phyloP scores from a whole-genome alignment of 148 eudicot genomes.

The Mesembryanthemum crystallinum region DNA sequence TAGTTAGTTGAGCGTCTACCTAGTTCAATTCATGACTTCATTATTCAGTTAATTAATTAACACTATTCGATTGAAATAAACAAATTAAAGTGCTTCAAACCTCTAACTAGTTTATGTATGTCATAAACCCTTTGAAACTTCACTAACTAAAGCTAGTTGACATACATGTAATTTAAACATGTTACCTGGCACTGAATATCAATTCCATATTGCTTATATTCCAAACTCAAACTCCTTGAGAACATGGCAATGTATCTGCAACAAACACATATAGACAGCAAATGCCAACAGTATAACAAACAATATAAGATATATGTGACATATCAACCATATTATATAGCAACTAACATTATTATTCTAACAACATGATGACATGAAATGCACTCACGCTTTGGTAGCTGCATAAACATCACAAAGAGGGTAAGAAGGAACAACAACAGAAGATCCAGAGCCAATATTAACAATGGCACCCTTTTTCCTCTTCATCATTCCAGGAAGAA shows the following conservation, averaged over 20 bases:
- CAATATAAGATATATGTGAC: too few species aligned
- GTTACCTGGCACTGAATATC: constrained; percentile 73
- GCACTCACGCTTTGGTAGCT: constrained; percentile 26
- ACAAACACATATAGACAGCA: background rate
- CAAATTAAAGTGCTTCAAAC: too few species aligned
- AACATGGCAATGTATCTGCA: constrained; percentile 51
- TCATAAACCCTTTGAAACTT: too few species aligned
- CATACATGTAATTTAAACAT: background rate
- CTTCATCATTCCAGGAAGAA: constrained; percentile 53
- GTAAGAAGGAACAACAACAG: constrained; percentile 53
- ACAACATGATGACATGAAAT: too few species aligned
- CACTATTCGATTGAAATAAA: too few species aligned
- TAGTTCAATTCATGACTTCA: too few species aligned
- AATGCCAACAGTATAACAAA: background rate
- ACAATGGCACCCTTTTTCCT: constrained; percentile 60
- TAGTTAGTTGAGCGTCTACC: too few species aligned
- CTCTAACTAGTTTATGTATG: too few species aligned
- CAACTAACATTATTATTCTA: too few species aligned
- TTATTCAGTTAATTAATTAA: too few species aligned
- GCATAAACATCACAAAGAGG: constrained; percentile 61
- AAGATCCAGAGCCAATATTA: constrained; percentile 58
- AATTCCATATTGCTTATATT: constrained; percentile 57
- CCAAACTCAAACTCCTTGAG: constrained; percentile 53
- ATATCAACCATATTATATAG: too few species aligned
- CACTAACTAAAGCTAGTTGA: too few species aligned